Evolutionary conservation across 441 rosid genomes (phyloP).

Genomic region (Euphorbia neoarborescens): DNA sequence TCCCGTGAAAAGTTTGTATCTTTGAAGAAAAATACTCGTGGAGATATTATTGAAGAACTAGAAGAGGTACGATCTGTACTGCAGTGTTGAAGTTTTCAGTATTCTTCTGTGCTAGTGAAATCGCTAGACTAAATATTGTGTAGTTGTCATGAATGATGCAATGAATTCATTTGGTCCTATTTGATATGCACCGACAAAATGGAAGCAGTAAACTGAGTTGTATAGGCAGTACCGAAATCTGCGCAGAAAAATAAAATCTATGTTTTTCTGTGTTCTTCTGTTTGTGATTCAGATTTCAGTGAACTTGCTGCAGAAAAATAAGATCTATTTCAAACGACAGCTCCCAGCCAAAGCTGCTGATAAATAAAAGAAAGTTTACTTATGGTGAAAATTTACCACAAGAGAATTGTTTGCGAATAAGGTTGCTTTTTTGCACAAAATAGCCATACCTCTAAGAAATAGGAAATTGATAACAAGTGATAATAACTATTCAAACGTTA

Average conservation of each 20-base stretch:
- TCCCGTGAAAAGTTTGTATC: slow-evolving; percentile 85
- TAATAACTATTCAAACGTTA: no score
- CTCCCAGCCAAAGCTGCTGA: no score
- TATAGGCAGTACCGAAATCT: not conserved
- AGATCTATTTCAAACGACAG: no score
- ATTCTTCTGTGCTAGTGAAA: not conserved
- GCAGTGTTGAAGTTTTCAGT: not conserved
- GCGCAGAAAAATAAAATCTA: not conserved
- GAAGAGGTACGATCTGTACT: slow-evolving; percentile 59
- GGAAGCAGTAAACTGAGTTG: not conserved
- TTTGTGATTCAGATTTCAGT: not conserved
- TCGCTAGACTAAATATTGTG: not conserved
- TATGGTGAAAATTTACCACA: no score
- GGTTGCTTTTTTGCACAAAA: no score
- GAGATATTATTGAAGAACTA: slow-evolving; percentile 64
- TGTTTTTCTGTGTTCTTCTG: not conserved
- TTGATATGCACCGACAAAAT: not conserved
- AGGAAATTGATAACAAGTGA: no score
- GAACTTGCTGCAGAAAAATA: no score
- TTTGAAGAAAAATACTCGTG: slow-evolving; percentile 71
- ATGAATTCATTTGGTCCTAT: not conserved
- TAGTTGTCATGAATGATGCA: not conserved
- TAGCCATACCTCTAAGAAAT: no score
- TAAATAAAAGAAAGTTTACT: no score
- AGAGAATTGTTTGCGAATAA: no score